phyloP scores from a whole-genome alignment of 306 rosid genomes.

The Vigna radiata region DNA sequence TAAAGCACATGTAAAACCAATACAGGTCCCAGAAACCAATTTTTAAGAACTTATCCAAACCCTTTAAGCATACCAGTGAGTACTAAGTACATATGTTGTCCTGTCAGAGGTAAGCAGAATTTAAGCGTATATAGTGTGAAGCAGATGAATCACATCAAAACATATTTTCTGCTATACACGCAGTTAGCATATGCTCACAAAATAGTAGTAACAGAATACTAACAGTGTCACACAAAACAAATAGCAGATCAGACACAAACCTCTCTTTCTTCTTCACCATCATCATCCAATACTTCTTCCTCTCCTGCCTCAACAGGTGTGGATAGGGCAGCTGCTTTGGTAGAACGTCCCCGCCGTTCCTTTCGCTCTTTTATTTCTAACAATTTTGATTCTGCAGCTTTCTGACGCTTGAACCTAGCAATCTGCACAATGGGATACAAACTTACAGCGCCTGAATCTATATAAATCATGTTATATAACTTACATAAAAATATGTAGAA shows the following conservation, averaged over 20 bases:
- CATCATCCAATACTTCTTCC: slow-evolving; percentile 88
- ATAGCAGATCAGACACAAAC: slow-evolving; percentile 54
- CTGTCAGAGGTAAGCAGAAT: slow-evolving; percentile 11
- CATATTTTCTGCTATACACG: background rate
- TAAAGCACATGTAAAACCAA: slow-evolving; percentile 24
- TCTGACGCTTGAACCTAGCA: slow-evolving; percentile 83
- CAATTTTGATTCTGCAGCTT: slow-evolving; percentile 90
- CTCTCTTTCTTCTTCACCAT: slow-evolving; percentile 98
- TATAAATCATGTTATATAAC: slow-evolving; percentile 1
- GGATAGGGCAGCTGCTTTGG: slow-evolving; percentile 89
- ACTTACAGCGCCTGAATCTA: slow-evolving; percentile 1
- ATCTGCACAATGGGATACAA: slow-evolving; percentile 59
- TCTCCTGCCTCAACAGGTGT: slow-evolving; percentile 94
- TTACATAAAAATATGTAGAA: background rate
- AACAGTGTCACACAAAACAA: background rate
- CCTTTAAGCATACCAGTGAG: background rate
- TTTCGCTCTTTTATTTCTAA: slow-evolving; percentile 93
- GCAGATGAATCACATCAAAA: slow-evolving; percentile 21
- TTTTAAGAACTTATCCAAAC: slow-evolving; percentile 16
- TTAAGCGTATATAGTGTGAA: slow-evolving; percentile 17
- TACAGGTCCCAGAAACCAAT: slow-evolving; percentile 1
- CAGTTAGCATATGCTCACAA: slow-evolving; percentile 27
- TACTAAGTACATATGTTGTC: background rate
- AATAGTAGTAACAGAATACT: slow-evolving; percentile 23
- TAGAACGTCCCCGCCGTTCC: slow-evolving; percentile 91